These are phyloP conservation scores for Ascochyta koolunga DNA, from an alignment of 2,329 filamentous ascomycete genomes.

Conservation along the genomic window DNA sequence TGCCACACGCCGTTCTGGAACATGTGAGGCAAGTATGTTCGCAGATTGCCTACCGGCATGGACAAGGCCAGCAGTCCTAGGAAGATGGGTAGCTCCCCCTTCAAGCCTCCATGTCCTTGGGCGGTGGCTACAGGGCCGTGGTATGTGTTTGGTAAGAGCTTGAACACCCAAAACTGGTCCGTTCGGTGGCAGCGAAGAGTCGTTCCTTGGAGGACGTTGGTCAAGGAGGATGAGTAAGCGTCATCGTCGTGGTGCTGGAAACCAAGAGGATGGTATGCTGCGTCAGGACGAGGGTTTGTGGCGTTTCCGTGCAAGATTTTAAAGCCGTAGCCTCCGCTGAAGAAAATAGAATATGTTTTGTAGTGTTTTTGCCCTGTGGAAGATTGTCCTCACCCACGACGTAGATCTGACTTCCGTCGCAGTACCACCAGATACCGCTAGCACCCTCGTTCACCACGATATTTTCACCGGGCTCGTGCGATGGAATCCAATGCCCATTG, in stretches of 20 bases:
- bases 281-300: conserved; percentile 1
- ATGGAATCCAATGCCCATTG: conserved; percentile 26
- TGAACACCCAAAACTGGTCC: conserved; percentile 22
- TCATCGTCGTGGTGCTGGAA: conserved; percentile 28
- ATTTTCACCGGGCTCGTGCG: conserved; percentile 7
- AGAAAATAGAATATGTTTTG: conserved; percentile 31
- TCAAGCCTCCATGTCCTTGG: conserved; percentile 25
- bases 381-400: not conserved
- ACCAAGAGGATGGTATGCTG: conserved; percentile 26
- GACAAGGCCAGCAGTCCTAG: conserved; percentile 40
- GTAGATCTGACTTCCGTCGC: not conserved
- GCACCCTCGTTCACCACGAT: not conserved
- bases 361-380: not conserved
- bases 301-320: conserved; percentile 27
- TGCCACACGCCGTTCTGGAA: conserved; percentile 28
- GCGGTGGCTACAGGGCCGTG: conserved; percentile 15
- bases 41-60: conserved; percentile 15
- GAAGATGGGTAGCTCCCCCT: conserved; percentile 43
- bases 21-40: conserved; percentile 19
- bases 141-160: conserved; percentile 37
- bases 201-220: conserved; percentile 19
- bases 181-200: conserved; percentile 18
- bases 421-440: not conserved
- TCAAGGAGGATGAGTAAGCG: conserved; percentile 32
- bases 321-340: conserved; percentile 27